A percentile compares a stretch with the other conserved stretches of the same genome.
These are phyloP conservation scores for Cryptococcus deneoformans DNA, from an alignment of 1,284 basidiomycete species.

Conservation along the genomic window DNA sequence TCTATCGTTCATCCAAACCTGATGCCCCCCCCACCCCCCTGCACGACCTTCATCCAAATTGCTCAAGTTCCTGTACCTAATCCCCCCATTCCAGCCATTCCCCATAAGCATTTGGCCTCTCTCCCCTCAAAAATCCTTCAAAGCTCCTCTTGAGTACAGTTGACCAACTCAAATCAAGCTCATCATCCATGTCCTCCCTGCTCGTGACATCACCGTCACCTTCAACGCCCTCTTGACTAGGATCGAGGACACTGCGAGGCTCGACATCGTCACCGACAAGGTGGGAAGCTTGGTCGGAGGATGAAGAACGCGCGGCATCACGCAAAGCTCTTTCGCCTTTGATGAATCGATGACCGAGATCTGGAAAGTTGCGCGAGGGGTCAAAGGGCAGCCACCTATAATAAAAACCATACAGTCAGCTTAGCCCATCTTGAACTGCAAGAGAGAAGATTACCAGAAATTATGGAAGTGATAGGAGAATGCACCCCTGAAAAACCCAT, in stretches of 20 bases:
- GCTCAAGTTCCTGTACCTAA: background rate
- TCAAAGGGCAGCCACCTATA: constrained; percentile 94
- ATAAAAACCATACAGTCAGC: background rate
- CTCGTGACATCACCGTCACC: constrained; percentile 19
- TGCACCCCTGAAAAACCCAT: constrained; percentile 81
- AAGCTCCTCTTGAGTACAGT: constrained; percentile 89
- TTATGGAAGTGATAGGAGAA: constrained; percentile 87
- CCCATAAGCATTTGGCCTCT: constrained; percentile 87
- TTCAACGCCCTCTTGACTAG: constrained; percentile 16
- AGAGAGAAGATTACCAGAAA: constrained; percentile 58
- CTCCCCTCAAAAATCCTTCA: constrained; percentile 80
- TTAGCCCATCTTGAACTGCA: constrained; percentile 49
- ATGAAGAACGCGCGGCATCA: constrained; percentile 40
- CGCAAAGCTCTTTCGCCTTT: constrained; percentile 63
- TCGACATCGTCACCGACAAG: constrained; percentile 11
- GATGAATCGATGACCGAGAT: constrained; percentile 74
- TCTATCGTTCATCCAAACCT: background rate
- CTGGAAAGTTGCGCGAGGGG: constrained; percentile 81
- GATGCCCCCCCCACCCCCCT: background rate
- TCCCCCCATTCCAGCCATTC: constrained; percentile 60
- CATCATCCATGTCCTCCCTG: constrained; percentile 48
- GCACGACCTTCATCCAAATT: background rate
- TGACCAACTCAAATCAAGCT: constrained; percentile 81
- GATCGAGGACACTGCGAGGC: constrained; percentile 5
- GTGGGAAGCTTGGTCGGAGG: constrained; percentile 13